Percentiles rank a stretch among this genome's conserved stretches.
phyloP scores from a whole-genome alignment of 805 yeast species.

The Candida anglica region DNA sequence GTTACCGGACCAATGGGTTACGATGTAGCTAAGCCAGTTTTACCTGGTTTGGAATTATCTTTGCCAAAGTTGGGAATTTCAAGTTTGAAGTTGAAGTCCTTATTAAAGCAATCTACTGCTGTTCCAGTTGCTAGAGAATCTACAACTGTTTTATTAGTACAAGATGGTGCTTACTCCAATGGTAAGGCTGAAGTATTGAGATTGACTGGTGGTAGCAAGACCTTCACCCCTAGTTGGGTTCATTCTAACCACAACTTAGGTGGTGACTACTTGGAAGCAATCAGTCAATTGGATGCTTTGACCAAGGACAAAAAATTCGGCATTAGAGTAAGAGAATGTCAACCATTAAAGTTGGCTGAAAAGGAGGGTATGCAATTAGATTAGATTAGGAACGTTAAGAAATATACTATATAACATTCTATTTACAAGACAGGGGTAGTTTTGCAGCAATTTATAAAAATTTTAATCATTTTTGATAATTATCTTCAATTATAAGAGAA shows the following conservation, averaged over 20 bases:
- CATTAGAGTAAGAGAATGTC: slow-evolving; percentile 58
- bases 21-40: slow-evolving; percentile 60
- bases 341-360: slow-evolving; percentile 41
- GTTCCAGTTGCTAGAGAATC: slow-evolving; percentile 73
- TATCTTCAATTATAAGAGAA: not conserved
- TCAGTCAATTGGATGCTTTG: slow-evolving; percentile 53
- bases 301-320: slow-evolving; percentile 70
- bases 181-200: slow-evolving; percentile 59
- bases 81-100: slow-evolving; percentile 60
- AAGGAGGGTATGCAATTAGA: slow-evolving; percentile 16
- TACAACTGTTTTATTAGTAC: slow-evolving; percentile 60
- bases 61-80: slow-evolving; percentile 71
- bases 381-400: slow-evolving; percentile 5
- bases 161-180: slow-evolving; percentile 25
- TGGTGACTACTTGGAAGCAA: slow-evolving; percentile 42
- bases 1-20: slow-evolving; percentile 65
- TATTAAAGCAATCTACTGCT: slow-evolving; percentile 39
- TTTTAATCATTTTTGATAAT: not conserved
- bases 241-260: slow-evolving; percentile 71
- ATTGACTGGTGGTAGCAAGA: slow-evolving; percentile 72
- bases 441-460: no score
- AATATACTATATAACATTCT: no score
- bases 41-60: slow-evolving; percentile 75
- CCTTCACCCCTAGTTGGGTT: slow-evolving; percentile 78
- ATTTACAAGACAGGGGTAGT: no score